phyloP scores from a whole-genome alignment of 2,329 filamentous ascomycete species.

The Alternaria brassicae region DNA sequence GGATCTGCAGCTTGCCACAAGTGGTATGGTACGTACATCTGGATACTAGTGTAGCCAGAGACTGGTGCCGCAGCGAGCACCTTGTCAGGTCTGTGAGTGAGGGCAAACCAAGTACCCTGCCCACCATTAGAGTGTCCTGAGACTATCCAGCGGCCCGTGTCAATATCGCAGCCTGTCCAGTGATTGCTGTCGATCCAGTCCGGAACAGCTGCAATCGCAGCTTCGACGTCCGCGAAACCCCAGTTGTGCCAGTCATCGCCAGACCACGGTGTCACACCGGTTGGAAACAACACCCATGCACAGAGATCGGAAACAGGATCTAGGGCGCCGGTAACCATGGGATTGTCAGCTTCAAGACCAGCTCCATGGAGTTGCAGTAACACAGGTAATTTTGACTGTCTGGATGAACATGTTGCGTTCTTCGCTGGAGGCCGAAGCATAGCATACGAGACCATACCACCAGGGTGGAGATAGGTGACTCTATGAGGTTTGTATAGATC shows the following conservation, averaged over 20 bases:
- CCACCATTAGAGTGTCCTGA: slow-evolving; percentile 67
- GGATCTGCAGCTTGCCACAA: slow-evolving; percentile 64
- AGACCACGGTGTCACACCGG: slow-evolving; percentile 65
- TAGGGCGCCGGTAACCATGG: slow-evolving; percentile 56
- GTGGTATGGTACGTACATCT: slow-evolving; percentile 65
- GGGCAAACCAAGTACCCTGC: slow-evolving; percentile 64
- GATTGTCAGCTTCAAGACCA: slow-evolving; percentile 61
- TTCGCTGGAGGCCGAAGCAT: slow-evolving; percentile 62
- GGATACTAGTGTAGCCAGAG: slow-evolving; percentile 66
- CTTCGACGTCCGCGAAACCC: slow-evolving; percentile 64
- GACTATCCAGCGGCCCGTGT: slow-evolving; percentile 60
- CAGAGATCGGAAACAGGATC: slow-evolving; percentile 60
- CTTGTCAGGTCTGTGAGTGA: slow-evolving; percentile 64
- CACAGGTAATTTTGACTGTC: slow-evolving; percentile 52
- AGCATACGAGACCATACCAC: slow-evolving; percentile 63
- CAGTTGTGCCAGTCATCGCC: slow-evolving; percentile 68
- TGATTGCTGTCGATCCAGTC: slow-evolving; percentile 57
- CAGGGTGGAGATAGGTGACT: slow-evolving; percentile 62
- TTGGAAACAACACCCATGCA: slow-evolving; percentile 64
- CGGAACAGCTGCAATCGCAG: slow-evolving; percentile 58
- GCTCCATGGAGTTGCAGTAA: slow-evolving; percentile 64
- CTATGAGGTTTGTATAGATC: slow-evolving; percentile 57
- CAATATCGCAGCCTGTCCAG: slow-evolving; percentile 59
- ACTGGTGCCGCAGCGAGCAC: slow-evolving; percentile 64
- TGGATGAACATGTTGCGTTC: slow-evolving; percentile 42